Base-by-base conservation (phyloP, 2,329 filamentous ascomycete genomes). In the Stemphylium beticola region DNA sequence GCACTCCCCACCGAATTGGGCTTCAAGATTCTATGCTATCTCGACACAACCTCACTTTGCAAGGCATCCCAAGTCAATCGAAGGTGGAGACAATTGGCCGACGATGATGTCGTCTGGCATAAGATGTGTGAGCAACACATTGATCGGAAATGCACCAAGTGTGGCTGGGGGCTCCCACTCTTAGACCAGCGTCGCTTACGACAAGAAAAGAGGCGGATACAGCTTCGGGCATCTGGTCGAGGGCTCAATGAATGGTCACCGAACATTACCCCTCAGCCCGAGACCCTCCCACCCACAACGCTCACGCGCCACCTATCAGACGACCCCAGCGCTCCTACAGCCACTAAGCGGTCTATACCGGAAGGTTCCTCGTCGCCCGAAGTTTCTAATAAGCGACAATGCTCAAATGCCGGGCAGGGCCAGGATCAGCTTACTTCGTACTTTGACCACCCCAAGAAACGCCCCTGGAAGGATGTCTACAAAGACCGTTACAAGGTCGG, bases 61-160 rank as follows among this genome's bases (percentile, higher is more conserved):
- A 96, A 96, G 74, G 93, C 95, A 1, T 92, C 95, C 0, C 93
- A 97, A 75, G 95, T 99, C 50, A 97, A 92, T 73, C 86, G 87
- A 54, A 84, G 88, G 65, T 99, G 95, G 95, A 85, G 91, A 58
- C 85, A 85, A 53, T 80, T 99, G 36, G 93, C 95, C n/a, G 95
- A 98, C 67, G 93, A 97, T 71, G 93, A 99, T 74, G 90, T 96
- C 8, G 93, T 99, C 4, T 99, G 95, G 95, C 91, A 97, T 72
- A 90, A 89, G 61, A 97, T 98, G 93, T 99, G 95, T 73, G 92
- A 96, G 75, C 93, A 98, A 72, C 93, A 96, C 74, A 96, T 97
- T 65, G 91, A 96, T 73, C 83, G 92, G 57, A 96, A 96, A 73
- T 97, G 93, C 75, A 93, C 87, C 55, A 96, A 95, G 72, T 99